Evolutionary conservation across 1,284 basidiomycete genomes (phyloP).

Genomic region (Erythrobasidium hasegawianum): DNA sequence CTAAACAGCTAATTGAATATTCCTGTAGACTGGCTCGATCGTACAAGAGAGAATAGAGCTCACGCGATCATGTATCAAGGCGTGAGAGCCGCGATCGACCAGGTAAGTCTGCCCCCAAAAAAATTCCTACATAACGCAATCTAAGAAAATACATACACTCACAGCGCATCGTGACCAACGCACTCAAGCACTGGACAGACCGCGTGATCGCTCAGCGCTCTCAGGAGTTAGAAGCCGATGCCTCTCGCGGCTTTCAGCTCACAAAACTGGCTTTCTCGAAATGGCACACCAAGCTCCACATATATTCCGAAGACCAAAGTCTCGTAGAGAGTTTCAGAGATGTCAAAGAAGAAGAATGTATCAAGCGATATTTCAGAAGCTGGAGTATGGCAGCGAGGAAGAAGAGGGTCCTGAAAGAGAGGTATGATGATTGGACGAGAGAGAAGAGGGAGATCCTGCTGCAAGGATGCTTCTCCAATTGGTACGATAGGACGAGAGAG

Average conservation of each 20-base stretch:
- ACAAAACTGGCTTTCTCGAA: slow-evolving; percentile 1
- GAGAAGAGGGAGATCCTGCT: slow-evolving; percentile 5
- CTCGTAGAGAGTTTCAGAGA: slow-evolving; percentile 32
- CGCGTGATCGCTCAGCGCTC: slow-evolving; percentile 27
- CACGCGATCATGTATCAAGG: slow-evolving; percentile 14
- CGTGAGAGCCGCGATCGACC: slow-evolving; percentile 15
- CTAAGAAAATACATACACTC: no score
- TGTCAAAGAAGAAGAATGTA: slow-evolving; percentile 26
- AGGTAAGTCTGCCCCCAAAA: background rate
- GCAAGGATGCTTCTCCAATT: slow-evolving; percentile 10
- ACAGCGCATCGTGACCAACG: slow-evolving; percentile 19
- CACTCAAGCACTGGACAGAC: slow-evolving; percentile 22
- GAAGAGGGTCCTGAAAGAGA: slow-evolving; percentile 2
- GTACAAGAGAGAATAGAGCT: background rate
- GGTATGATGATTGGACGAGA: slow-evolving; percentile 4
- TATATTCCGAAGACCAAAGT: slow-evolving; percentile 11
- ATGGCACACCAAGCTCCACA: slow-evolving; percentile 12
- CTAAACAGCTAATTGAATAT: background rate
- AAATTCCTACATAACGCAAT: no score
- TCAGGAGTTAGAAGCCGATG: slow-evolving; percentile 5
- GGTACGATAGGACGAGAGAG: slow-evolving; percentile 17
- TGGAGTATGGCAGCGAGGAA: slow-evolving; percentile 13
- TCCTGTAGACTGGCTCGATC: slow-evolving; percentile 17
- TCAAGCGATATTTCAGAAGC: slow-evolving; percentile 13
- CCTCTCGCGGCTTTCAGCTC: background rate